Percentiles rank a stretch among this genome's conserved stretches.
Evolutionary conservation across 2,329 filamentous ascomycete genomes (phyloP).

Genomic region (Aspergillus ruber): DNA sequence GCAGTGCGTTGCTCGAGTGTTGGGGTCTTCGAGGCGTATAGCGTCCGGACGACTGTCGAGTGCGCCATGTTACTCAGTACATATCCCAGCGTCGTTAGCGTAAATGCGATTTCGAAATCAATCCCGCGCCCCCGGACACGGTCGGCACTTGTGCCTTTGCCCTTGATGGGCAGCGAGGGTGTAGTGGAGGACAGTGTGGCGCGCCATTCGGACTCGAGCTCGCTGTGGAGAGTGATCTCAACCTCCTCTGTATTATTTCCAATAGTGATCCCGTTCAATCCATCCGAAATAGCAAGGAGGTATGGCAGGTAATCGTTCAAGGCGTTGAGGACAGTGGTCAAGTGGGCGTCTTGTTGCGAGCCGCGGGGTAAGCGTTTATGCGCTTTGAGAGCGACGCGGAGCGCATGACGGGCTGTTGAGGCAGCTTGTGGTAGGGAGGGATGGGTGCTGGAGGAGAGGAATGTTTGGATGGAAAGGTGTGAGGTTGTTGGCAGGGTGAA

Average conservation of each 20-base stretch:
- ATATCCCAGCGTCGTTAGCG: slow-evolving; percentile 69
- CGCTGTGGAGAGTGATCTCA: slow-evolving; percentile 59
- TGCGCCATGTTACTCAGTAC: slow-evolving; percentile 68
- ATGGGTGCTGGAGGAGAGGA: slow-evolving; percentile 72
- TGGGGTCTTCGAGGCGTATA: slow-evolving; percentile 62
- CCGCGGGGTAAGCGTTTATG: slow-evolving; percentile 74
- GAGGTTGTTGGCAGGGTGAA: slow-evolving; percentile 88
- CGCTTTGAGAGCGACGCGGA: slow-evolving; percentile 77
- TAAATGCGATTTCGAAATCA: slow-evolving; percentile 77
- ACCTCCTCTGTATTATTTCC: slow-evolving; percentile 52
- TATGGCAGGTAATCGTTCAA: slow-evolving; percentile 78
- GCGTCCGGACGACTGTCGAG: slow-evolving; percentile 58
- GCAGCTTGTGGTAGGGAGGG: slow-evolving; percentile 79
- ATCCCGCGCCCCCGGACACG: slow-evolving; percentile 67
- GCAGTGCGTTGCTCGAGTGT: slow-evolving; percentile 62
- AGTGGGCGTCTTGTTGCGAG: slow-evolving; percentile 61
- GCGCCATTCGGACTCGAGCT: slow-evolving; percentile 72
- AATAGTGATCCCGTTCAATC: slow-evolving; percentile 53
- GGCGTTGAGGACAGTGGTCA: slow-evolving; percentile 62
- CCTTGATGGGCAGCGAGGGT: slow-evolving; percentile 25
- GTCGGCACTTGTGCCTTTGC: slow-evolving; percentile 49
- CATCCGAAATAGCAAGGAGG: slow-evolving; percentile 68
- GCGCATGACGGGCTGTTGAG: slow-evolving; percentile 74
- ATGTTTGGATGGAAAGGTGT: slow-evolving; percentile 71
- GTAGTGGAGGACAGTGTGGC: slow-evolving; percentile 62